Base-by-base conservation (phyloP, 1,284 basidiomycete genomes). In the Porogramme epimiltina region DNA sequence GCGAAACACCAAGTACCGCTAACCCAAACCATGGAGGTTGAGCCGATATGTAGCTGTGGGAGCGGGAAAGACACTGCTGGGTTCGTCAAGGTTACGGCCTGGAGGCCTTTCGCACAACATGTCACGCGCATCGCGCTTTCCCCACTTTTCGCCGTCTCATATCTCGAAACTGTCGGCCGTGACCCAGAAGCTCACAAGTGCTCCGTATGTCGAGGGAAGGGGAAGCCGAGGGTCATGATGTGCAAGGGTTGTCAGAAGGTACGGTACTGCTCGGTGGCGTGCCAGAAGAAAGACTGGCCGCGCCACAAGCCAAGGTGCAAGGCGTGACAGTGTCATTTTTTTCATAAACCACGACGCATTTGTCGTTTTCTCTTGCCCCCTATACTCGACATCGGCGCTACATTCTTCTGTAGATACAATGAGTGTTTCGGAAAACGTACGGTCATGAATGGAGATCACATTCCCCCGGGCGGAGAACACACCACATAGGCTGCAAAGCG, bases 281-380 rank as follows among this genome's bases (percentile, higher is more conserved):
- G 79, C 42, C 79, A 81, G 53, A 72, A 66, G 46, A 62, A 60
- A 40, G 68, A 80, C 47, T 80, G 79, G 77, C 74, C 70, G 44
- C 51, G 26, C n/a, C 78, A 78, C 56, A 73, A 73, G 58, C 20
- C 42, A 58, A 28, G 39, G 24, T 42, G 72, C 22, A n/a, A 20
- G 28, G 28, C 28, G 28, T 31, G 13, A 31, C n/a, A n/a, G n/a
- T n/a, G n/a, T n/a, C n/a, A n/a, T n/a, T n/a, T n/a, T n/a, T n/a
- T n/a, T n/a, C n/a, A n/a, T n/a, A n/a, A n/a, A n/a, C n/a, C n/a
- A n/a, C n/a, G n/a, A n/a, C n/a, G n/a, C n/a, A n/a, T n/a, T n/a
- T n/a, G n/a, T n/a, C n/a, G n/a, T n/a, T n/a, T n/a, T n/a, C n/a
- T n/a, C n/a, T n/a, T n/a, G n/a, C n/a, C n/a, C n/a, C n/a, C n/a